Percentiles rank a stretch among this genome's conserved stretches.
Conservation (phyloP, 2,329 filamentous ascomycete species). For the Sporothrix mexicana region DNA sequence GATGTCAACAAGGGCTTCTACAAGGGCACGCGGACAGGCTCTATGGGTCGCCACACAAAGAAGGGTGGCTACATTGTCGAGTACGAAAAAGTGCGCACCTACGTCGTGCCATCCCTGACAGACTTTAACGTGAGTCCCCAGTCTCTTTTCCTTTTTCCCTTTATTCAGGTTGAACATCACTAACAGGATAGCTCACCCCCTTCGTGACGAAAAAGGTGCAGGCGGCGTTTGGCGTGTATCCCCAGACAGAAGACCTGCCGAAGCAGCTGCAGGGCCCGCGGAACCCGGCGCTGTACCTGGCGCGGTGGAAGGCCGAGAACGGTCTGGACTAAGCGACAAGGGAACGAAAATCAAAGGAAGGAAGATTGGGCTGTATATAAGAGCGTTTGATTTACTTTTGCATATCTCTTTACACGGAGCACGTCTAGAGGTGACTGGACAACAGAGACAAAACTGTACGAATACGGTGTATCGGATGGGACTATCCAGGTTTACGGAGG, state of each 20-base stretch:
- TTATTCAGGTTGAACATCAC: too few relatives aligned
- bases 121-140: constrained; percentile 81
- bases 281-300: constrained; percentile 66
- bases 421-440: not conserved
- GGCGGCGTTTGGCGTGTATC: constrained; percentile 49
- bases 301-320: constrained; percentile 72
- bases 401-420: not conserved
- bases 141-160: too few relatives aligned
- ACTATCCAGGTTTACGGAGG: not conserved
- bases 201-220: constrained; percentile 72
- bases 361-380: not conserved
- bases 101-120: constrained; percentile 71
- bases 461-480: not conserved
- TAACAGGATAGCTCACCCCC: constrained; percentile 71
- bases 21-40: constrained; percentile 90
- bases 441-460: constrained; percentile 15
- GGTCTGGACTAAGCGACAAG: constrained; percentile 57
- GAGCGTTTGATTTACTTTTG: constrained; percentile 32
- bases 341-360: not conserved
- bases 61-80: constrained; percentile 85
- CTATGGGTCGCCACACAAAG: constrained; percentile 84
- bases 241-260: constrained; percentile 57
- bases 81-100: constrained; percentile 87
- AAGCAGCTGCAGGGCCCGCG: constrained; percentile 57
- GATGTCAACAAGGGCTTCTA: constrained; percentile 93